phyloP scores from a whole-genome alignment of 805 yeast species.

The Candida ponderosae region DNA sequence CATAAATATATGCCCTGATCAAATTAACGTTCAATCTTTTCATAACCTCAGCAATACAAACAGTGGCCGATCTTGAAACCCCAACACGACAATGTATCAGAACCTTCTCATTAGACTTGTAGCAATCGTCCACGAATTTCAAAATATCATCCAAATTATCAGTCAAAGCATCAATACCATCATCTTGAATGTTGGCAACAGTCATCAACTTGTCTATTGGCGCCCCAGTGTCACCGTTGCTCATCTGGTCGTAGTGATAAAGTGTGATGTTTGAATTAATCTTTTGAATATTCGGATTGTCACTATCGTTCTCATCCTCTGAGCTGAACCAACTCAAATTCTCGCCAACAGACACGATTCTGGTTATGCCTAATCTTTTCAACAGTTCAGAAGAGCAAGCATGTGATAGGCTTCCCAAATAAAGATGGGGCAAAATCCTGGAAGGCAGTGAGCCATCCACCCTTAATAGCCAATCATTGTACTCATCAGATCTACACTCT shows the following conservation, averaged over 20 bases:
- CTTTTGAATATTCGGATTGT: conserved; percentile 1
- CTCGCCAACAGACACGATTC: conserved; percentile 86
- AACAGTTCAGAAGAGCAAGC: conserved; percentile 67
- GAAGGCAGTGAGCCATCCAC: conserved; percentile 73
- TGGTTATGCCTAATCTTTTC: conserved; percentile 55
- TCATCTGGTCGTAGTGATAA: neutral
- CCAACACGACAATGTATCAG: conserved; percentile 95
- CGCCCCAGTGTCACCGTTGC: conserved; percentile 2
- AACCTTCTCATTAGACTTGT: conserved; percentile 37
- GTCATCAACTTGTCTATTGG: conserved; percentile 32
- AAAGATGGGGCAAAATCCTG: conserved; percentile 71
- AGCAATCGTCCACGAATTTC: conserved; percentile 53
- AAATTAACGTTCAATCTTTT: conserved; percentile 56
- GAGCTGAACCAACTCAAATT: conserved; percentile 50
- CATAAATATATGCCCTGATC: conserved; percentile 77
- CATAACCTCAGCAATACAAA: conserved; percentile 94
- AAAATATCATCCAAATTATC: conserved; percentile 56
- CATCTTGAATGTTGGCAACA: conserved; percentile 76
- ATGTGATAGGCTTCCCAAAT: conserved; percentile 77
- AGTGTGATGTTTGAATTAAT: neutral
- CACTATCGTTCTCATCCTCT: neutral
- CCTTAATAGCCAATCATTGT: neutral
- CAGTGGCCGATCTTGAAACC: conserved; percentile 90
- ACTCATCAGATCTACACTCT: too few relatives aligned
- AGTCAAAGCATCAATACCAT: conserved; percentile 77